Conservation (phyloP, 345 rosid genomes). For the Eucalyptus lansdowneana region DNA sequence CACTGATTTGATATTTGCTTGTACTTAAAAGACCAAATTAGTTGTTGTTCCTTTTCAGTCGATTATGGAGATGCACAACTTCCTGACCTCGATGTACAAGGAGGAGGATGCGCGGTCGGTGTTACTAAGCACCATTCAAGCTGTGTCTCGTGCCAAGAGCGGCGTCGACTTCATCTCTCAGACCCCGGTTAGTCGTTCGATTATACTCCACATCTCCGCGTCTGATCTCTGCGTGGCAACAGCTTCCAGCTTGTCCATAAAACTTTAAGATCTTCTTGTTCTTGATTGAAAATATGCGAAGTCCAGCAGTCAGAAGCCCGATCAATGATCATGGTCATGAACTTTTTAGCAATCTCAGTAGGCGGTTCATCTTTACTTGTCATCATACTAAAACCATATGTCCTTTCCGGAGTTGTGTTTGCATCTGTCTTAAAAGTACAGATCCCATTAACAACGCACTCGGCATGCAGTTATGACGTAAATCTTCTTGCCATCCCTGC, state of each 20-base stretch:
- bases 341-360: neutral
- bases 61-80: slow-evolving; percentile 31
- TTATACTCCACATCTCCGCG: neutral
- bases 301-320: neutral
- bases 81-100: slow-evolving; percentile 22
- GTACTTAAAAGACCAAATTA: neutral
- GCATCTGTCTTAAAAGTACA: neutral
- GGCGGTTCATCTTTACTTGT: neutral
- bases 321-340: neutral
- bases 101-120: slow-evolving; percentile 41
- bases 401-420: neutral
- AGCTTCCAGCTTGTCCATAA: neutral
- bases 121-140: slow-evolving; percentile 24
- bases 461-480: neutral
- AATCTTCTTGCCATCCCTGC: neutral
- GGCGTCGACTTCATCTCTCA: slow-evolving; percentile 30
- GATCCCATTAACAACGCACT: neutral
- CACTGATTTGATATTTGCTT: neutral
- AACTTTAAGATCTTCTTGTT: neutral
- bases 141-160: slow-evolving; percentile 12
- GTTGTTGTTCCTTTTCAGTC: neutral
- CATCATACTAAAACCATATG: neutral
- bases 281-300: neutral
- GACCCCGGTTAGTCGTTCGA: slow-evolving; percentile 12
- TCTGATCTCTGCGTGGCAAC: neutral